Conservation (phyloP, 768 basidiomycete species). For the Xerocomus brunneocitrinus region DNA sequence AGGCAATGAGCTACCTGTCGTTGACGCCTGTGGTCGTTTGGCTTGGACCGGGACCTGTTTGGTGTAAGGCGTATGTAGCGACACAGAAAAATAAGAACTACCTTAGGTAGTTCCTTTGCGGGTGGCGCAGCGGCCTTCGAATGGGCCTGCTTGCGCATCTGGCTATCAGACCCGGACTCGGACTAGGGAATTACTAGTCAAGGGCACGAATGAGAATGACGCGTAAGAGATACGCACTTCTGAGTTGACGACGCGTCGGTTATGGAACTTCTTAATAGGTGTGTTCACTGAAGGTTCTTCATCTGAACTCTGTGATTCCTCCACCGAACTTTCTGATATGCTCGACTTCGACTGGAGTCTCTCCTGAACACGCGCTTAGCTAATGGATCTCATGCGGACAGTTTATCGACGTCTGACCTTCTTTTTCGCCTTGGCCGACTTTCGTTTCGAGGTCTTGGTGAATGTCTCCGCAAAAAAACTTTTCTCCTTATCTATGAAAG, state of each 20-base stretch:
- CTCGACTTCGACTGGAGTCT: slow-evolving; percentile 13
- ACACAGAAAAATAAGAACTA: neutral
- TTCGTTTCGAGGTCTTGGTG: slow-evolving; percentile 16
- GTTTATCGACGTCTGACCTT: slow-evolving; percentile 14
- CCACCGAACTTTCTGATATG: slow-evolving; percentile 6
- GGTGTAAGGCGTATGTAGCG: neutral
- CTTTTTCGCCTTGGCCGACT: slow-evolving; percentile 11
- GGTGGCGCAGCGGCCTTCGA: neutral
- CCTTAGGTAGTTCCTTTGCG: slow-evolving; percentile 12
- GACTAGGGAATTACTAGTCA: slow-evolving; percentile 12
- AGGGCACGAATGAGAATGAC: neutral
- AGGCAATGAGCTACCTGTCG: neutral
- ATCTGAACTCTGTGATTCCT: slow-evolving; percentile 11
- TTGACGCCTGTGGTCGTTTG: slow-evolving; percentile 9
- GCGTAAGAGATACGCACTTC: slow-evolving; percentile 11
- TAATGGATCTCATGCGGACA: neutral
- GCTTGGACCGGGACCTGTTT: slow-evolving; percentile 1
- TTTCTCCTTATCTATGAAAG: slow-evolving; percentile 37
- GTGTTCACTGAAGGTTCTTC: neutral
- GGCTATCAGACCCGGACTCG: slow-evolving; percentile 10
- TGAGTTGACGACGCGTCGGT: slow-evolving; percentile 3
- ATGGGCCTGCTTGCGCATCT: slow-evolving; percentile 2
- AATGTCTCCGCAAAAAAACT: slow-evolving; percentile 31
- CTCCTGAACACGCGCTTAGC: slow-evolving; percentile 11
- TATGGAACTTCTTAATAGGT: slow-evolving; percentile 1